A percentile compares a stretch with the other conserved stretches of the same genome.
phyloP scores from a whole-genome alignment of 768 basidiomycete genomes.

The Mycena pura region DNA sequence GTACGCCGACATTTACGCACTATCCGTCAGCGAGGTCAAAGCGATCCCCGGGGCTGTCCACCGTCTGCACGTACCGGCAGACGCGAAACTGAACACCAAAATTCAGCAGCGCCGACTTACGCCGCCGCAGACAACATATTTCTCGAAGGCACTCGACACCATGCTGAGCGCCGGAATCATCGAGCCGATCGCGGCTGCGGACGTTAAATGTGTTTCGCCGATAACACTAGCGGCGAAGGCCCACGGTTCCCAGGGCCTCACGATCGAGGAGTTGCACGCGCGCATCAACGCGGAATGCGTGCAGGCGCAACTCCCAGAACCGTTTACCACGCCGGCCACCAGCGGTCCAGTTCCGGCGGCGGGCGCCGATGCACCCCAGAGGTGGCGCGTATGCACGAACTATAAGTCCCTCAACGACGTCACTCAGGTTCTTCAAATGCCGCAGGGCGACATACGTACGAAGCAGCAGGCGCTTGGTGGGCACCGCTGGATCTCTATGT shows the following conservation, averaged over 20 bases:
- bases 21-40: constrained; percentile 44
- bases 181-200: constrained; percentile 27
- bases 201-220: constrained; percentile 42
- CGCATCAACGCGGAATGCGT: constrained; percentile 43
- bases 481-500: constrained; percentile 40
- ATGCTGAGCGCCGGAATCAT: constrained; percentile 45
- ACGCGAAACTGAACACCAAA: constrained; percentile 35
- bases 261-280: constrained; percentile 41
- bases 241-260: constrained; percentile 36
- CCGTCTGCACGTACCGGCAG: constrained; percentile 38
- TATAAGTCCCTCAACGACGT: constrained; percentile 43
- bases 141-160: constrained; percentile 40
- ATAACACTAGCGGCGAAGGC: constrained; percentile 46
- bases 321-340: constrained; percentile 30
- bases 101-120: constrained; percentile 40
- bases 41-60: constrained; percentile 40
- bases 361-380: constrained; percentile 16
- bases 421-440: constrained; percentile 36
- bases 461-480: constrained; percentile 46
- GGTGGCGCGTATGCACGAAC: constrained; percentile 49
- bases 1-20: constrained; percentile 47
- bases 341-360: background rate
- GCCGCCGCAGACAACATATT: constrained; percentile 37
- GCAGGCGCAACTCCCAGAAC: constrained; percentile 27
- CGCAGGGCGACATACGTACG: constrained; percentile 42